These are phyloP conservation scores for Psilocybe subaeruginosa DNA, from an alignment of 768 basidiomycete genomes.

Conservation along the genomic window DNA sequence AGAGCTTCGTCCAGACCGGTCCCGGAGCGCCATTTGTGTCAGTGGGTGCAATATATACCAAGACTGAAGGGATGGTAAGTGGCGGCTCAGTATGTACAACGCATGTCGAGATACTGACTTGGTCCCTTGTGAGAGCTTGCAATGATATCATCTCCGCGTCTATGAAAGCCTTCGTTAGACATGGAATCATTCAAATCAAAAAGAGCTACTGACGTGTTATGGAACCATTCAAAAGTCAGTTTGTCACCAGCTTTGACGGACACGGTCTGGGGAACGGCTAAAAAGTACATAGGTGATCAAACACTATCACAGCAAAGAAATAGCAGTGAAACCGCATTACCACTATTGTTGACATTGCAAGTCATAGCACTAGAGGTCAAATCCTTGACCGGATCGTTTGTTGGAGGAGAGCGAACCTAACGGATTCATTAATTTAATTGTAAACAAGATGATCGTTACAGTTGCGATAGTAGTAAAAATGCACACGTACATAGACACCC, in stretches of 20 bases:
- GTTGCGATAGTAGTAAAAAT: not conserved
- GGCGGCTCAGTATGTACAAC: not conserved
- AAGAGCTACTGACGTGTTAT: conserved; percentile 25
- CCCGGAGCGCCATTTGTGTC: conserved; percentile 28
- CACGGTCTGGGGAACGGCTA: conserved; percentile 31
- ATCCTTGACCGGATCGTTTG: conserved; percentile 39
- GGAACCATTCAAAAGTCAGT: conserved; percentile 40
- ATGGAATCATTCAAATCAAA: not conserved
- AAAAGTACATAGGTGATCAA: not conserved
- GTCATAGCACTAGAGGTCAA: conserved; percentile 29
- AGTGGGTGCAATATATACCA: conserved; percentile 34
- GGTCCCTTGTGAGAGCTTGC: conserved; percentile 38
- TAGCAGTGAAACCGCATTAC: conserved; percentile 12
- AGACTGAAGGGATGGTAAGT: conserved; percentile 17
- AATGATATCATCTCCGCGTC: conserved; percentile 40
- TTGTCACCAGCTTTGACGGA: conserved; percentile 33
- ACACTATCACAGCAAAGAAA: not conserved
- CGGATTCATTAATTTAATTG: too few relatives aligned
- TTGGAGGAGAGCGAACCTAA: conserved; percentile 39
- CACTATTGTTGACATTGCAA: conserved; percentile 35
- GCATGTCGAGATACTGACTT: conserved; percentile 17
- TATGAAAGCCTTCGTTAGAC: conserved; percentile 7
- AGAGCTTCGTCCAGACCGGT: conserved; percentile 37
- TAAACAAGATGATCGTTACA: too few relatives aligned
- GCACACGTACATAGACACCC: conserved; percentile 28